Conservation (phyloP, 2,329 filamentous ascomycete species). For the Phyllosticta citrichinensis region DNA sequence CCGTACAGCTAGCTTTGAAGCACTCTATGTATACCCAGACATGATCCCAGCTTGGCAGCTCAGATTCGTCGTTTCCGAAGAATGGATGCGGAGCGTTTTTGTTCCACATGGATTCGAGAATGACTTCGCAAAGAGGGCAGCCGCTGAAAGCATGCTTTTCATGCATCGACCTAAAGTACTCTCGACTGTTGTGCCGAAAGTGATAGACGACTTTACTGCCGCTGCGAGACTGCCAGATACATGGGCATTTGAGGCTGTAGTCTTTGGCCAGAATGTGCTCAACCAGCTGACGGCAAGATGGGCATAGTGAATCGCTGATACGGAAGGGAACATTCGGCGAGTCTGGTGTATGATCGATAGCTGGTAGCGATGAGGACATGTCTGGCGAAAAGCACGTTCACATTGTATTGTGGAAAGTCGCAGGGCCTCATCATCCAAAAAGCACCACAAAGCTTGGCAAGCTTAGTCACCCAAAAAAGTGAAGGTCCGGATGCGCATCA, state of each 20-base stretch:
- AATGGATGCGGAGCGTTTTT: not conserved
- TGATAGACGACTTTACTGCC: not conserved
- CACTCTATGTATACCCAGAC: not conserved
- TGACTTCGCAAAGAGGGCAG: not conserved
- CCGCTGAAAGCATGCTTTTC: not conserved
- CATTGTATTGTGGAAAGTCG: not conserved
- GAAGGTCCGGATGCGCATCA: constrained; percentile 1
- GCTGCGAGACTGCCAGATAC: not conserved
- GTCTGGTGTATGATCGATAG: no score
- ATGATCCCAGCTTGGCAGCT: not conserved
- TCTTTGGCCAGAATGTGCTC: not conserved
- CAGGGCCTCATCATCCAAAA: not conserved
- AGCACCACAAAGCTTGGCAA: constrained; percentile 1
- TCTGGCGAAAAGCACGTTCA: not conserved
- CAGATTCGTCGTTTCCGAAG: not conserved
- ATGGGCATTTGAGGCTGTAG: not conserved
- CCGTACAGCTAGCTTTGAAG: not conserved
- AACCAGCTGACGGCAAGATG: not conserved
- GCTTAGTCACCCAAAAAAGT: constrained; percentile 11
- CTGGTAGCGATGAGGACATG: no score
- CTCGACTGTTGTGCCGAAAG: not conserved
- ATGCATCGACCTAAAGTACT: not conserved
- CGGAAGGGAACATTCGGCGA: no score
- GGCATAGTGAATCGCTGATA: not conserved
- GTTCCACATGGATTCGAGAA: not conserved